Conservation (phyloP, 2,329 filamentous ascomycete species). For the Colletotrichum cereale region DNA sequence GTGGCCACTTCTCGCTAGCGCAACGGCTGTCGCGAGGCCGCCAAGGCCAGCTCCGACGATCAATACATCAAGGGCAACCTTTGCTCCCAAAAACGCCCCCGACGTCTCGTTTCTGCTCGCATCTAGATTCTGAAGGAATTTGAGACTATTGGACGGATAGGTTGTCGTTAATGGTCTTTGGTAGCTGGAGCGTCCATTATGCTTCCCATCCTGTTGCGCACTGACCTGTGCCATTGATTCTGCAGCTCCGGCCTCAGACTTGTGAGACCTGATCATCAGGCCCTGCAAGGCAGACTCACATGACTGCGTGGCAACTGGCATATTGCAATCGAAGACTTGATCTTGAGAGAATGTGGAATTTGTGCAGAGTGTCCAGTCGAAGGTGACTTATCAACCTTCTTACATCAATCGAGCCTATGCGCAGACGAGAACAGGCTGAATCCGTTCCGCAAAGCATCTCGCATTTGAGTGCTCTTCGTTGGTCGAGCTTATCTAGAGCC, state of each 20-base stretch:
- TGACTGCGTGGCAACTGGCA: background rate
- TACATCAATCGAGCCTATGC: background rate
- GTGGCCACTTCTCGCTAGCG: slow-evolving; percentile 32
- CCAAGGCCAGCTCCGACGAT: slow-evolving; percentile 40
- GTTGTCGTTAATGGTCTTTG: background rate
- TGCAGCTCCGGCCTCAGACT: background rate
- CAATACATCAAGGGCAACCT: slow-evolving; percentile 16
- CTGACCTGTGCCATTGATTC: background rate
- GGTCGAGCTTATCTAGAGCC: background rate
- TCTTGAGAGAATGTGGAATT: background rate
- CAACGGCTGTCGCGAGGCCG: slow-evolving; percentile 38
- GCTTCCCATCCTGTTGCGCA: background rate
- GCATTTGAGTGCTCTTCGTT: background rate
- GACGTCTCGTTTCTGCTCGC: background rate
- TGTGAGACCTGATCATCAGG: background rate
- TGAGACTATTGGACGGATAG: slow-evolving; percentile 37
- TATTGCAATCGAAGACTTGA: background rate
- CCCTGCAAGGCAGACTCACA: background rate
- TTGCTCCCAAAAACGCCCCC: background rate
- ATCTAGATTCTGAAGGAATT: slow-evolving; percentile 16
- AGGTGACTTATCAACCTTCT: background rate
- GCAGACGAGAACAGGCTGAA: background rate
- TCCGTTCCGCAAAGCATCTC: background rate
- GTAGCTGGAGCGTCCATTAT: background rate
- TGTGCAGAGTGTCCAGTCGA: no score